Evolutionary conservation across 805 yeast genomes (phyloP).

Genomic region (Starmerella potacharoeniae): DNA sequence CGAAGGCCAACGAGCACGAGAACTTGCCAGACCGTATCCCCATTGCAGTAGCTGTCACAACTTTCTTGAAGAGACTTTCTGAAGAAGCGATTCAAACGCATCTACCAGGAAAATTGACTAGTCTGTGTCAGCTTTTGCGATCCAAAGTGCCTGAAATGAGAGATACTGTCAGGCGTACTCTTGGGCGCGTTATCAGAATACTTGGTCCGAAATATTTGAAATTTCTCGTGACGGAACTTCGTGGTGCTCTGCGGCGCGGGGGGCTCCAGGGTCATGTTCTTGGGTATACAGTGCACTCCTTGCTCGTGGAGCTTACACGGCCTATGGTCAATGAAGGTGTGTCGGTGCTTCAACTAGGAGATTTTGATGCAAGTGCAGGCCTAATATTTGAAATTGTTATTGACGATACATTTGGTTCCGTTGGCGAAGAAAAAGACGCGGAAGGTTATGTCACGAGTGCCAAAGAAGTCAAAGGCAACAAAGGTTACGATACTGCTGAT

Average conservation of each 20-base stretch:
- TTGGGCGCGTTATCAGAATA: conserved; percentile 50
- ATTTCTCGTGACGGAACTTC: conserved; percentile 68
- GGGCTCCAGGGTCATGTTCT: conserved; percentile 79
- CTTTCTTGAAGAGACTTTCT: conserved; percentile 51
- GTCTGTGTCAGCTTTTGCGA: conserved; percentile 78
- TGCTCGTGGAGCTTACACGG: conserved; percentile 45
- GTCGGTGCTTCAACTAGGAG: conserved; percentile 40
- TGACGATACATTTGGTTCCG: conserved; percentile 87
- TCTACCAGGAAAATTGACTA: conserved; percentile 73
- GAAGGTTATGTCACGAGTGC: conserved; percentile 78
- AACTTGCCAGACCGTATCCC: conserved; percentile 66
- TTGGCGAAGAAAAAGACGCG: conserved; percentile 89
- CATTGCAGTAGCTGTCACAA: conserved; percentile 66
- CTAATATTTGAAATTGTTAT: conserved; percentile 60
- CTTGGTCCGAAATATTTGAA: conserved; percentile 65
- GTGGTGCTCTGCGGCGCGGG: conserved; percentile 70
- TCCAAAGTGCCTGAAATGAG: conserved; percentile 78
- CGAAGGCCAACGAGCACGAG: conserved; percentile 54
- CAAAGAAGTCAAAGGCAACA: conserved; percentile 82
- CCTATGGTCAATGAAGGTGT: background rate
- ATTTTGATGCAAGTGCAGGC: conserved; percentile 51
- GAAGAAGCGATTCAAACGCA: conserved; percentile 43
- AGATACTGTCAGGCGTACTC: conserved; percentile 68
- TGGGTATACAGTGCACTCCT: conserved; percentile 72
- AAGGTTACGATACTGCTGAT: conserved; percentile 81